A percentile compares a stretch with the other conserved stretches of the same genome.
Conservation (phyloP, 1,139 yeast species). For the Blastobotrys proliferans region DNA sequence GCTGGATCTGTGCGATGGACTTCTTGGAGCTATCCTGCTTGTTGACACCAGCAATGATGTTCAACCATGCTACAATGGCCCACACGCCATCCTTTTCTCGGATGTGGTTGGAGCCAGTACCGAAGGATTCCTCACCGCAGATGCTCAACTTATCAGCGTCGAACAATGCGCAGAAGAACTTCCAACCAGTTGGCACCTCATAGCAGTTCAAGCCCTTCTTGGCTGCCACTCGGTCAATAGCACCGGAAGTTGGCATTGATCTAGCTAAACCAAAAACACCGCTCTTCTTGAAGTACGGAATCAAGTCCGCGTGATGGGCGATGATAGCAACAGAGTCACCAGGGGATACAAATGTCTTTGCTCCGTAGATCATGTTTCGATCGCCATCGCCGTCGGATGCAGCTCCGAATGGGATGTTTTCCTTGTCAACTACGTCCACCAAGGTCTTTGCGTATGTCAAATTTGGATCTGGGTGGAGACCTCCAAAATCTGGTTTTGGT, state of each 20-base stretch:
- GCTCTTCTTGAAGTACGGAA: slow-evolving; percentile 82
- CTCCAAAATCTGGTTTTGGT: slow-evolving; percentile 92
- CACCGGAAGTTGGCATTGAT: slow-evolving; percentile 96
- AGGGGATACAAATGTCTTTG: slow-evolving; percentile 92
- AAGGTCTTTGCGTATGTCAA: slow-evolving; percentile 88
- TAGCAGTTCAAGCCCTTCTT: slow-evolving; percentile 69
- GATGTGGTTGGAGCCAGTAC: slow-evolving; percentile 96
- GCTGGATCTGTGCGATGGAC: slow-evolving; percentile 75
- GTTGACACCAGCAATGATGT: slow-evolving; percentile 77
- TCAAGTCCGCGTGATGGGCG: slow-evolving; percentile 83
- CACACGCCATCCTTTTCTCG: slow-evolving; percentile 97
- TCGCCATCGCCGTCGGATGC: slow-evolving; percentile 99
- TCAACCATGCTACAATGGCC: slow-evolving; percentile 98
- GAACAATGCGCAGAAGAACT: slow-evolving; percentile 91
- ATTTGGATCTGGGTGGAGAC: slow-evolving; percentile 97
- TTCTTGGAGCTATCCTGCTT: slow-evolving; percentile 49
- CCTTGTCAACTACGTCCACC: slow-evolving; percentile 77
- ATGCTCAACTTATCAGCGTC: slow-evolving; percentile 90
- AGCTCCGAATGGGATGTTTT: slow-evolving; percentile 88
- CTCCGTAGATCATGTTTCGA: slow-evolving; percentile 97
- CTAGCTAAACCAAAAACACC: slow-evolving; percentile 96
- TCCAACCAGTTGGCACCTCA: slow-evolving; percentile 99
- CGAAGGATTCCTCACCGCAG: slow-evolving; percentile 98
- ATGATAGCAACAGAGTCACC: slow-evolving; percentile 98
- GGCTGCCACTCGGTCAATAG: slow-evolving; percentile 87